phyloP scores from a whole-genome alignment of 768 basidiomycete species.

The Hypholoma sublateritium region DNA sequence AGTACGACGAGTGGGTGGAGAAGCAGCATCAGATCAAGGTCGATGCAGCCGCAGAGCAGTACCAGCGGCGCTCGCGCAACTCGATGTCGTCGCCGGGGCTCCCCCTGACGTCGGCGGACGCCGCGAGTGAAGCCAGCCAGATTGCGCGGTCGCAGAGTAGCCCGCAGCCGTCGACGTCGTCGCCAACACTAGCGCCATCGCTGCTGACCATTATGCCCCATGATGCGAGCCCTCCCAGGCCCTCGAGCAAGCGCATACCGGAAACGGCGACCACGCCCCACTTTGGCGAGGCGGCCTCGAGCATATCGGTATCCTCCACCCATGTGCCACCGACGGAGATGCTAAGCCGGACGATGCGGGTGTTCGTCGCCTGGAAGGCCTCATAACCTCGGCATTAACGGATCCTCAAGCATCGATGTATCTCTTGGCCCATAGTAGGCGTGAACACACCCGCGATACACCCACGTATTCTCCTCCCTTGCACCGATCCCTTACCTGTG shows the following conservation, averaged over 20 bases:
- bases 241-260: background rate
- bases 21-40: constrained; percentile 21
- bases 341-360: constrained; percentile 37
- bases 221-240: background rate
- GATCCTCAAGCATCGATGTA: background rate
- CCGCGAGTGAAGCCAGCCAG: constrained; percentile 1
- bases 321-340: constrained; percentile 31
- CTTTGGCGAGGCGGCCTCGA: constrained; percentile 2
- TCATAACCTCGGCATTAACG: background rate
- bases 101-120: constrained; percentile 10
- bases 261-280: background rate
- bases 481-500: no score
- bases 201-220: background rate
- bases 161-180: constrained; percentile 13
- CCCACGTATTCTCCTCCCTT: no score
- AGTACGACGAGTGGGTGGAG: constrained; percentile 53
- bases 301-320: background rate
- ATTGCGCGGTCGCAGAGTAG: constrained; percentile 13
- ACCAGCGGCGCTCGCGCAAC: constrained; percentile 1
- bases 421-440: no score
- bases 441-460: no score
- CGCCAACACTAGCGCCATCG: background rate
- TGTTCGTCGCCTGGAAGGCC: constrained; percentile 23
- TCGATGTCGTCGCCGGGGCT: constrained; percentile 14
- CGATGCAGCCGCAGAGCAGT: background rate